Percentiles rank a stretch among this genome's conserved stretches.
Conservation (phyloP, 225 moss, liverwort and hornwort species). For the Polytrichum commune region DNA sequence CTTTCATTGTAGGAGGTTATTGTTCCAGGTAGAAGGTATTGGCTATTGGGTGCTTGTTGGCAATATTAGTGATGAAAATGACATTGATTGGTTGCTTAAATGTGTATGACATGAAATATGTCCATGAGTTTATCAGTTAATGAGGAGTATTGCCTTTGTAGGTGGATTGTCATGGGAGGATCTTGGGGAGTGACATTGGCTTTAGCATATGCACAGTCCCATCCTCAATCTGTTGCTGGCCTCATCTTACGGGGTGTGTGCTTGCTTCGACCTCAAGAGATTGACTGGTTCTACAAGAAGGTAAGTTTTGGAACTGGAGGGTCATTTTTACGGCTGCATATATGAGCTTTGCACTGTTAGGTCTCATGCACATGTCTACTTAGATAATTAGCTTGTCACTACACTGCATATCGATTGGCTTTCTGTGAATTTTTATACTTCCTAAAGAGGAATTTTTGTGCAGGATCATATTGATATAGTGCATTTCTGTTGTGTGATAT, state of each 20-base stretch:
- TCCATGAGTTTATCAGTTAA: background rate
- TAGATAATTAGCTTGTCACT: background rate
- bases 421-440: background rate
- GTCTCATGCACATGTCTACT: background rate
- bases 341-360: background rate
- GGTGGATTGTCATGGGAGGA: slow-evolving; percentile 82
- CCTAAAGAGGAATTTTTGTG: background rate
- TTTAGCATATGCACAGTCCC: slow-evolving; percentile 67
- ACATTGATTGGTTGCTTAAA: too few relatives aligned
- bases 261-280: slow-evolving; percentile 72
- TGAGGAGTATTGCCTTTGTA: slow-evolving; percentile 26
- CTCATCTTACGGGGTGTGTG: slow-evolving; percentile 75
- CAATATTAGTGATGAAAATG: background rate
- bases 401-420: background rate
- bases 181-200: slow-evolving; percentile 88
- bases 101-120: too few relatives aligned
- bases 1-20: too few relatives aligned
- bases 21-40: too few relatives aligned
- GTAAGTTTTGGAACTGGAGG: slow-evolving; percentile 14
- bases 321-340: background rate
- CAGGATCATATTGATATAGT: background rate
- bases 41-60: background rate
- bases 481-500: background rate
- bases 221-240: slow-evolving; percentile 66
- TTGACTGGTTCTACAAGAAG: slow-evolving; percentile 86